Evolutionary conservation across 139 green algal genomes (phyloP), one percentile per base, ranked within the genome.

Genomic region (Trebouxia sp.): DNA sequence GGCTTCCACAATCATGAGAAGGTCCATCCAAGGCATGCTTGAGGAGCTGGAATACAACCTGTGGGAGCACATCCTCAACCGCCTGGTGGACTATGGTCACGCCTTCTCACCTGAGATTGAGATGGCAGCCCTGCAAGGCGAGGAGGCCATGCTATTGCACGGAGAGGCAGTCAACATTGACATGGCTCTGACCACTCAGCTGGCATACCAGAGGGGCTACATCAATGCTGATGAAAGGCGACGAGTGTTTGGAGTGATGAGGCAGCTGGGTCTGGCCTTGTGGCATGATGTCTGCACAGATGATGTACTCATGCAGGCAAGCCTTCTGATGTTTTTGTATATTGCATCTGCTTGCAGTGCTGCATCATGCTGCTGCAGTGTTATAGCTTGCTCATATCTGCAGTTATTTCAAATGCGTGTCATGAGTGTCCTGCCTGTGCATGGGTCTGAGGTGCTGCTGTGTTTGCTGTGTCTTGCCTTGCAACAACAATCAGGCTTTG

Each of bases 21-120:
- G 87, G 37, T 80, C 53, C 39, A 88, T 91, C 28, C 85, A 91
- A 76, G 85, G 85, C 75, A 91, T 91, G 87, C 78, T 91, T 37
- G 85, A 91, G 75, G 87, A 91, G 83, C 79, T 91, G 38, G 85
- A 89, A 78, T 83, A 82, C 81, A 91, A 91, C 74, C 56, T 91
- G 66, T 88, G 79, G 78, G 87, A 91, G 85, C 82, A 87, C 43
- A 84, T 88, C 14, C 79, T 91, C 30, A 51, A 53, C 1, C 83
- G 87, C 26, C 28, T 91, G 80, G 87, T 91, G 32, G 87, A 91
- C 74, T 91, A 88, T 43, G 87, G 87, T 12, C 87, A 91, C 65
- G 85, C 85, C 65, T 84, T 91, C 74, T 88, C 83, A 35, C 81
- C 83, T 4, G 83, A 89, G 35, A 79, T 91, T 45, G 87, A 91